Evolutionary conservation across 768 basidiomycete genomes (phyloP), one percentile per base, ranked within the genome.

Genomic region (Coprinellus micaceus): DNA sequence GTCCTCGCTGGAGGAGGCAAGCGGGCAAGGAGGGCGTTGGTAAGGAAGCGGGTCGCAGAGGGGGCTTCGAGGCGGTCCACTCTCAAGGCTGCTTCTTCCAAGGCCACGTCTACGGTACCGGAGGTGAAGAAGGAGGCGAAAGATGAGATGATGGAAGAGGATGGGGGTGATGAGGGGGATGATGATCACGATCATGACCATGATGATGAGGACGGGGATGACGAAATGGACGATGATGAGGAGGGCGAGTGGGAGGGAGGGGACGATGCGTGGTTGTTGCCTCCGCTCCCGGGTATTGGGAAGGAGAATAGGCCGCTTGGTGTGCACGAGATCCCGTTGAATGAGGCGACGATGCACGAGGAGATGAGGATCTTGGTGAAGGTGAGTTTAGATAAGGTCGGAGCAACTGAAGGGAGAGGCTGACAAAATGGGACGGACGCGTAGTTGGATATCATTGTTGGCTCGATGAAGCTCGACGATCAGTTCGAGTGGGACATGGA

Each of bases 401-500:
- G n/a, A n/a, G n/a, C n/a, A n/a, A n/a, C n/a, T n/a, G n/a, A 52
- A 39, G n/a, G 13, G 7, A 39, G 52, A 41, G 44, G 41, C 17
- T 40, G 54, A n/a, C n/a, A n/a, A n/a, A n/a, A 44, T 54, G 46
- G 37, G 53, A 43, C n/a, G 6, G 33, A 13, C 53, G 36, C 47
- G 6, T 65, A 98, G 94, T 82, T 99, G 59, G 96, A 98, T 71
- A 93, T 98, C 71, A 91, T 94, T 53, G 88, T 95, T 54, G 96
- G 93, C 22, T 85, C 88, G 6, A 84, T 94, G 75, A 94, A 95
- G 69, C 81, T 99, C 22, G 90, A 93, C 54, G 97, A 99, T 71
- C 90, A 94, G 65, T 96, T 98, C 65, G 97, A 98, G 68, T 99
- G 97, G 97, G 96, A 99, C 69, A 71, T 98, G 36, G 88, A 88